Evolutionary conservation across 495 filamentous ascomycete species (phyloP).

Genomic region (Neurospora sp.): DNA sequence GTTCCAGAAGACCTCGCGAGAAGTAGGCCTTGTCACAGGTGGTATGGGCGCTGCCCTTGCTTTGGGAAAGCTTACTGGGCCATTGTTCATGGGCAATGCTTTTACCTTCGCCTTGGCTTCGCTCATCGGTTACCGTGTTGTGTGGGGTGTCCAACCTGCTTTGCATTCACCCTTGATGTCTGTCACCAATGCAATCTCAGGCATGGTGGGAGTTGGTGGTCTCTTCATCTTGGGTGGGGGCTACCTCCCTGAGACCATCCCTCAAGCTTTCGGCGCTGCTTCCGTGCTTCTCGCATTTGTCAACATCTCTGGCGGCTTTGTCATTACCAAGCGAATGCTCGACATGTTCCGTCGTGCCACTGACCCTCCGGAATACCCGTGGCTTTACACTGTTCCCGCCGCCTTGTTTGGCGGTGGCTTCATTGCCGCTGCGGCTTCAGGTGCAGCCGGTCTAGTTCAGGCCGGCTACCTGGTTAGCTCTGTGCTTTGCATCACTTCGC

Average conservation of each 20-base stretch:
- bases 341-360: constrained; percentile 79
- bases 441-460: constrained; percentile 69
- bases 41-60: constrained; percentile 64
- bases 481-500: constrained; percentile 62
- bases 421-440: constrained; percentile 62
- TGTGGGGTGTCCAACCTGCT: constrained; percentile 69
- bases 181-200: constrained; percentile 79
- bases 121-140: constrained; percentile 68
- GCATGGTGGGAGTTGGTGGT: constrained; percentile 76
- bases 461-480: constrained; percentile 74
- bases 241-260: constrained; percentile 61
- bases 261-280: constrained; percentile 61
- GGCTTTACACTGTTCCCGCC: constrained; percentile 68
- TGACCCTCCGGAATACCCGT: constrained; percentile 74
- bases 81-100: constrained; percentile 71
- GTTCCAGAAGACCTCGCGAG: constrained; percentile 62
- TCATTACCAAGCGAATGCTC: constrained; percentile 82
- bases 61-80: constrained; percentile 65
- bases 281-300: constrained; percentile 75
- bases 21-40: constrained; percentile 58
- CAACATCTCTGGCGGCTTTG: constrained; percentile 74
- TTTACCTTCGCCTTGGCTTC: constrained; percentile 72
- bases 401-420: constrained; percentile 67
- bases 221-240: constrained; percentile 75
- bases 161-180: constrained; percentile 77